A percentile compares a stretch with the other conserved stretches of the same genome.
Conservation (phyloP, 257 asterid species). For the Solanum chaucha region DNA sequence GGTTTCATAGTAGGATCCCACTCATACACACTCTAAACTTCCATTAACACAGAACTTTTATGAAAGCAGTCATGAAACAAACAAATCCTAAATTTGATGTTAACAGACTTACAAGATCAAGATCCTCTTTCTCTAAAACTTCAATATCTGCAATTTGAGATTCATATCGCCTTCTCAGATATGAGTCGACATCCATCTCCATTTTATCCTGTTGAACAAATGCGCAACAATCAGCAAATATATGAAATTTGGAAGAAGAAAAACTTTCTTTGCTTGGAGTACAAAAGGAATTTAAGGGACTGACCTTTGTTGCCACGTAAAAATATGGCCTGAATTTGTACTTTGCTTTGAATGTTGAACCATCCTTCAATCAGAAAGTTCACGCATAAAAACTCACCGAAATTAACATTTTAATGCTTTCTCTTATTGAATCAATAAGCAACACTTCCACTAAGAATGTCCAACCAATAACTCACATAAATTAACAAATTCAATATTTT, state of each 20-base stretch:
- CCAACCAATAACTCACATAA: background rate
- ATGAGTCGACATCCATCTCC: conserved; percentile 95
- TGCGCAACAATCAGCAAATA: background rate
- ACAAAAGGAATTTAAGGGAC: background rate
- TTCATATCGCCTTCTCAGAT: conserved; percentile 84
- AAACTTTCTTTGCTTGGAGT: background rate
- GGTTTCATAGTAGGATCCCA: background rate
- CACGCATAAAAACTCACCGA: background rate
- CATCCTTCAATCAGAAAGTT: conserved; percentile 61
- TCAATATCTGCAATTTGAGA: conserved; percentile 88
- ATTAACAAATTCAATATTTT: background rate
- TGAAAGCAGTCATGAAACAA: background rate
- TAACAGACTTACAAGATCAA: conserved; percentile 59
- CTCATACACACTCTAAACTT: background rate
- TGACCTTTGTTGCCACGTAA: conserved; percentile 89
- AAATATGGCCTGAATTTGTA: conserved; percentile 89
- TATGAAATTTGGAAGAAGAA: background rate
- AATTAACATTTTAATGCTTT: background rate
- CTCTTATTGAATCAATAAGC: background rate
- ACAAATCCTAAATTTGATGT: background rate
- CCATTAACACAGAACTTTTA: background rate
- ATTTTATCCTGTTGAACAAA: conserved; percentile 45
- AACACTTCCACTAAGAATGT: background rate
- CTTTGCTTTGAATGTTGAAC: conserved; percentile 80
- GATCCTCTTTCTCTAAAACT: conserved; percentile 84